Conservation (phyloP, 2,329 filamentous ascomycete genomes). For the Malbranchea zuffiana region DNA sequence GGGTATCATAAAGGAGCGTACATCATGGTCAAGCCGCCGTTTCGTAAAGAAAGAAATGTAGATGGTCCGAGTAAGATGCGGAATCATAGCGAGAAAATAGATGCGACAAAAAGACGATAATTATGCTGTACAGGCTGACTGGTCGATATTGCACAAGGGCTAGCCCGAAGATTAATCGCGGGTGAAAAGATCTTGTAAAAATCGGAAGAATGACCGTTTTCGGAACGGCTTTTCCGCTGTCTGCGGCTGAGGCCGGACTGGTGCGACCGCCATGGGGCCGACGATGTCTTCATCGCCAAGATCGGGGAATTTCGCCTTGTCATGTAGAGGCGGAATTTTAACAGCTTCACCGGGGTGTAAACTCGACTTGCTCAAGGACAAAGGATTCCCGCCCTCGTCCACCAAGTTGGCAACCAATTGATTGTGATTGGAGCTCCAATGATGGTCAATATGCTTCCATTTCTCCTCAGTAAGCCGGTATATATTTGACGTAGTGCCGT, state of each 20-base stretch:
- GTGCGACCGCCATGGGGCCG: constrained; percentile 64
- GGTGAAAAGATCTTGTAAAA: constrained; percentile 33
- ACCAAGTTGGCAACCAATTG: constrained; percentile 46
- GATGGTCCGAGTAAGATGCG: neutral
- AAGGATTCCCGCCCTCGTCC: constrained; percentile 25
- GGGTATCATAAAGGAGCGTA: constrained; percentile 10
- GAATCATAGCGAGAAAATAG: constrained; percentile 1
- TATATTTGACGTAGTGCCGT: constrained; percentile 78
- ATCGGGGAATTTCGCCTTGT: constrained; percentile 71
- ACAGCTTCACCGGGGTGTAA: constrained; percentile 41
- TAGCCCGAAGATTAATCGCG: constrained; percentile 7
- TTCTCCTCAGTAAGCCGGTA: constrained; percentile 79
- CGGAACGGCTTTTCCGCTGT: constrained; percentile 27
- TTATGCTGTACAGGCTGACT: constrained; percentile 6
- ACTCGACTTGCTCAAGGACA: constrained; percentile 30
- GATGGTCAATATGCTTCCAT: constrained; percentile 67
- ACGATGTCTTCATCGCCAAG: constrained; percentile 88
- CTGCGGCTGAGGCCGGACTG: constrained; percentile 33
- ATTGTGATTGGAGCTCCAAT: constrained; percentile 63
- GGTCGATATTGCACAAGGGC: neutral
- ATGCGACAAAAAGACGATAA: constrained; percentile 4
- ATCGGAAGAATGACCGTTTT: constrained; percentile 36
- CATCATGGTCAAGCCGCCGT: constrained; percentile 4
- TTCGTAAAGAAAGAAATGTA: constrained; percentile 3
- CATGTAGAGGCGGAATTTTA: constrained; percentile 33